Evolutionary conservation across 1,284 basidiomycete species (phyloP).

Genomic region (Sphaerobolus stellatus): DNA sequence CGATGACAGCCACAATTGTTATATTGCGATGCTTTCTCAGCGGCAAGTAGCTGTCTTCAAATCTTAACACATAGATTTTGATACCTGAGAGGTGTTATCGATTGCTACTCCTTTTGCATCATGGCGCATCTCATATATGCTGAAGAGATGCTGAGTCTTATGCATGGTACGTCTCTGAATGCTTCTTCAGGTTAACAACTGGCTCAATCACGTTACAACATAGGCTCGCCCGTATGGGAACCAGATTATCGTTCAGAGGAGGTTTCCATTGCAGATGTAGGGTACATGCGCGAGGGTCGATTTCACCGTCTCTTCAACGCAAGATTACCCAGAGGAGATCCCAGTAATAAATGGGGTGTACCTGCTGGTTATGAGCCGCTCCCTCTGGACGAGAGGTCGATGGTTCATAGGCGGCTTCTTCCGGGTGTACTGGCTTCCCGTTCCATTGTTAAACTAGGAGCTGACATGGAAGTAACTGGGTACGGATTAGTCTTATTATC

Average conservation of each 20-base stretch:
- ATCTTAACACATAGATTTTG: no score
- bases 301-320: constrained; percentile 13
- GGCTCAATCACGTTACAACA: background rate
- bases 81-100: no score
- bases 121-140: constrained; percentile 11
- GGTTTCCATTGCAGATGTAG: constrained; percentile 11
- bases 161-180: constrained; percentile 3
- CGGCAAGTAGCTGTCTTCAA: no score
- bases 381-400: constrained; percentile 8
- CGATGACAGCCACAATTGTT: no score
- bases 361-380: constrained; percentile 12
- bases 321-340: constrained; percentile 2
- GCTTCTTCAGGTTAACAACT: background rate
- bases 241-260: constrained; percentile 4
- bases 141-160: constrained; percentile 9
- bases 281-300: constrained; percentile 9
- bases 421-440: constrained; percentile 9
- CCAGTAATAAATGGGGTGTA: constrained; percentile 9
- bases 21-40: no score
- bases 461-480: constrained; percentile 5
- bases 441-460: constrained; percentile 2
- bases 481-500: background rate
- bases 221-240: constrained; percentile 12
- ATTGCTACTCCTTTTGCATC: no score
- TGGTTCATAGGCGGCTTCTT: background rate